Conservation (phyloP, 345 rosid genomes). For the Hirschfeldia incana region DNA sequence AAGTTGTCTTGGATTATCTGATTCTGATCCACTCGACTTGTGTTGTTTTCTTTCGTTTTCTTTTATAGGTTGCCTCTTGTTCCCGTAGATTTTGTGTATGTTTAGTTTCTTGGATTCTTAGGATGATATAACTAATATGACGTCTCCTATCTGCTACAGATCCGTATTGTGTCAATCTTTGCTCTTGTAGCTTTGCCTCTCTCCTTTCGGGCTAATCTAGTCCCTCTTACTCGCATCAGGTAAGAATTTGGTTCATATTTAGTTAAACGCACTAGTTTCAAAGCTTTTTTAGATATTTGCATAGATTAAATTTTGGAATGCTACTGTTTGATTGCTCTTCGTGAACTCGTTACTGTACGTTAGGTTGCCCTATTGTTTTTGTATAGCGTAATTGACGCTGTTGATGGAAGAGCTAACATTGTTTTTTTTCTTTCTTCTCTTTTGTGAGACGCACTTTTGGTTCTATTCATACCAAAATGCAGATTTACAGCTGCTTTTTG, state of each 20-base stretch:
- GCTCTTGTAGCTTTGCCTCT: too few species aligned
- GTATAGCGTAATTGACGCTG: too few species aligned
- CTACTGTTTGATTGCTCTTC: background rate
- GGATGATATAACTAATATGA: too few species aligned
- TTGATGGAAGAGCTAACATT: conserved; percentile 74
- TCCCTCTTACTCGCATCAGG: conserved; percentile 36
- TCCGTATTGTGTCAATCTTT: too few species aligned
- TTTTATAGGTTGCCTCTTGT: too few species aligned
- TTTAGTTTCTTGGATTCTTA: background rate
- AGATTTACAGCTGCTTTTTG: conserved; percentile 67
- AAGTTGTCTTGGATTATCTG: background rate
- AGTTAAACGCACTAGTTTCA: conserved; percentile 2
- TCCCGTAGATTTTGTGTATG: background rate
- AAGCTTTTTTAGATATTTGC: background rate
- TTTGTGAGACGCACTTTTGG: conserved; percentile 93
- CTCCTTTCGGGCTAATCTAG: background rate
- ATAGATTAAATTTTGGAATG: background rate
- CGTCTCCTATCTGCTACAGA: too few species aligned
- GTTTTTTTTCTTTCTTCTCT: conserved; percentile 74
- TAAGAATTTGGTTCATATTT: conserved; percentile 38
- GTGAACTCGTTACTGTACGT: background rate
- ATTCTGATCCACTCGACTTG: background rate
- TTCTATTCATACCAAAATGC: conserved; percentile 83
- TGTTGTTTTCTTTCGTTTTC: background rate
- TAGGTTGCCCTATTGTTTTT: background rate